Base-by-base conservation (phyloP, 2,329 filamentous ascomycete species). In the Chaetomiaceae sp. region DNA sequence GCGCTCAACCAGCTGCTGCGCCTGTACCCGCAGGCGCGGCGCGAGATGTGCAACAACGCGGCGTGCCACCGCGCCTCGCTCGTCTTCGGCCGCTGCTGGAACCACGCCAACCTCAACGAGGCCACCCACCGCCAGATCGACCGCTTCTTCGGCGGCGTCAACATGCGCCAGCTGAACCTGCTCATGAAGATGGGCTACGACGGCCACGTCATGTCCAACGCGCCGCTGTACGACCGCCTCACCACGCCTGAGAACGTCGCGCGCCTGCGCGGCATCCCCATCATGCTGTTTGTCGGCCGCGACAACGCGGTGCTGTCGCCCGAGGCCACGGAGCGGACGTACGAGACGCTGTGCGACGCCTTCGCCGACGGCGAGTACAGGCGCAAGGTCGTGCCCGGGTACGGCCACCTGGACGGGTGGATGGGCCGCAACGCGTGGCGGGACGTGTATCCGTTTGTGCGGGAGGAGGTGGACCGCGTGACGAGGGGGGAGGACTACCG, bases 81-180 rank as follows among this genome's bases (percentile, higher is more conserved):
- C 21, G 75, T 81, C 13, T 86, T 85, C 59, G 83, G 82, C 32
- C 76, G 80, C 56, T 80, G 75, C 67, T 87, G 82, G 82, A 82
- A 77, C 62, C 84, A 87, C 66, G 64, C 61, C 3, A 86, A 86
- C 64, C 74, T 86, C 27, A 86, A 85, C 68, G 79, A 80, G 67
- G 80, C 77, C 3, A 87, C 84, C 2, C 84, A 86, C 66, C 69
- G 75, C 0, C 77, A 83, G 62, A 76, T 85, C 42, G 75, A 81
- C 64, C 74, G 76, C 29, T 81, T 85, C 67, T 79, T 86, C 52
- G 79, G 79, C 59, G 83, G 83, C 49, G 76, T 82, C 48, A 81
- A 79, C 64, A 84, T 84, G 79, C 74, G 72, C 1, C 68, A 79
- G 55, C 71, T 85, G 45, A 65, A 74, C 32, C 69, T 82, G 53